phyloP scores from a whole-genome alignment of 352 stramenopile species.

The Pythium dissimile region DNA sequence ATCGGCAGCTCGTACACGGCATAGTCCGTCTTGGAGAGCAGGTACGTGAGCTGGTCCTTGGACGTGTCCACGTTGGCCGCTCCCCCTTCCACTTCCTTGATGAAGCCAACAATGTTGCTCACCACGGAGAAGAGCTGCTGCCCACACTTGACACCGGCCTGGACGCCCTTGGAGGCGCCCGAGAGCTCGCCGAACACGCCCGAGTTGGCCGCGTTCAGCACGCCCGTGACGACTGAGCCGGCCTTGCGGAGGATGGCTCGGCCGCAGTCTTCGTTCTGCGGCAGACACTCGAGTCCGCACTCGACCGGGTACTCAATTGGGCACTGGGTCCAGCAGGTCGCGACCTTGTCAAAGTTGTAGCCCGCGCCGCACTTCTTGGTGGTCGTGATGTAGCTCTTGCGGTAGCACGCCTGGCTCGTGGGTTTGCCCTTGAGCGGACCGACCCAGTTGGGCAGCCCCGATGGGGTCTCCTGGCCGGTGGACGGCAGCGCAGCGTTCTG shows the following conservation, averaged over 20 bases:
- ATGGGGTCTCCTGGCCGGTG: neutral
- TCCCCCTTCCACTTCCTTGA: conserved; percentile 16
- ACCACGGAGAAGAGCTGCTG: conserved; percentile 18
- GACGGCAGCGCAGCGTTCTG: conserved; percentile 8
- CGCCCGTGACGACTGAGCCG: conserved; percentile 32
- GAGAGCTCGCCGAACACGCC: conserved; percentile 37
- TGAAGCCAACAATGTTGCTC: conserved; percentile 15
- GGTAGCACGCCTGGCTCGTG: conserved; percentile 26
- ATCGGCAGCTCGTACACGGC: conserved; percentile 48
- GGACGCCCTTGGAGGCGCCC: conserved; percentile 13
- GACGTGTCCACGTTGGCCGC: conserved; percentile 33
- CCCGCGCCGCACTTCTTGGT: conserved; percentile 30
- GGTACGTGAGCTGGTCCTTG: conserved; percentile 40
- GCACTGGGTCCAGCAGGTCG: conserved; percentile 58
- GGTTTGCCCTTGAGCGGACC: conserved; percentile 14
- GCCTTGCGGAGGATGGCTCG: conserved; percentile 39
- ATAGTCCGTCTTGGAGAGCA: conserved; percentile 58
- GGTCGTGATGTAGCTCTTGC: conserved; percentile 32
- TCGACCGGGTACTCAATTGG: conserved; percentile 49
- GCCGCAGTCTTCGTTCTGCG: conserved; percentile 50
- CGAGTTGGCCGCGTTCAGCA: conserved; percentile 32
- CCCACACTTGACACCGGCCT: conserved; percentile 21
- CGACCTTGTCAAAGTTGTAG: conserved; percentile 45
- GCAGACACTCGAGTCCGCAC: conserved; percentile 52
- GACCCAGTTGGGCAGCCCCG: conserved; percentile 19